Base-by-base conservation (phyloP, 176 grass and related monocot species). In the Aegilops speltoides region DNA sequence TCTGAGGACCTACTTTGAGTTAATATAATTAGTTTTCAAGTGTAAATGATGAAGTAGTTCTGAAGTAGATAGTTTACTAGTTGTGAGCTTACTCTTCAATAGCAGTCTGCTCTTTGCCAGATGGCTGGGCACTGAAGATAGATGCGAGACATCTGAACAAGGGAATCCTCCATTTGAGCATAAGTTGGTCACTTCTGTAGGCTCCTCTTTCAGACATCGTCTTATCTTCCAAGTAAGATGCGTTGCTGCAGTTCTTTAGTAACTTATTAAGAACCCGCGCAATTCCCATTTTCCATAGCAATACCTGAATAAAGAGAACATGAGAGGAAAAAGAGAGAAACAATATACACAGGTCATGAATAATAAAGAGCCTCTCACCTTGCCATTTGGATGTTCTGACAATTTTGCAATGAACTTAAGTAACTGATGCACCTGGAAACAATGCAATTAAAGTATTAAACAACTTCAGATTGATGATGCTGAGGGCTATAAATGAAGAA, bases 361-460 rank as follows among this genome's bases (percentile, higher is more conserved):
- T 62, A 45, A 37, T 40, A 41, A 19, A 85, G 40, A 80, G 54
- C 5, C 78, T 71, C 50, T 89, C 79, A 99, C 97, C 97, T 93
- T 96, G 85, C 90, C 90, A 82, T 88, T 88, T 59, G 93, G 97
- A 83, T 99, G 97, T 54, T 99, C 94, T 60, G 93, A 91, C 76
- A 96, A 83, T 56, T 86, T 91, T 77, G 91, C 69, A 88, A 96
- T 64, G 88, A 99, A 99, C 48, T 94, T 77, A 78, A 99, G 97
- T 62, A 99, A 86, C 86, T 93, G 97, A 90, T 85, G 89, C 77
- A 96, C 90, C 97, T 99, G 84, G 23, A 93, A 68, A 87, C 25
- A 85, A 83, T 38, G 38, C 34, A 83, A 83, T 79, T 50, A 31
- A 31, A 31, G 31, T 31, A 31, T 31, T 31, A 79, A 89, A 19